Evolutionary conservation across 208 protist genomes (phyloP).

Genomic region (Acanthamoeba rhysodes): DNA sequence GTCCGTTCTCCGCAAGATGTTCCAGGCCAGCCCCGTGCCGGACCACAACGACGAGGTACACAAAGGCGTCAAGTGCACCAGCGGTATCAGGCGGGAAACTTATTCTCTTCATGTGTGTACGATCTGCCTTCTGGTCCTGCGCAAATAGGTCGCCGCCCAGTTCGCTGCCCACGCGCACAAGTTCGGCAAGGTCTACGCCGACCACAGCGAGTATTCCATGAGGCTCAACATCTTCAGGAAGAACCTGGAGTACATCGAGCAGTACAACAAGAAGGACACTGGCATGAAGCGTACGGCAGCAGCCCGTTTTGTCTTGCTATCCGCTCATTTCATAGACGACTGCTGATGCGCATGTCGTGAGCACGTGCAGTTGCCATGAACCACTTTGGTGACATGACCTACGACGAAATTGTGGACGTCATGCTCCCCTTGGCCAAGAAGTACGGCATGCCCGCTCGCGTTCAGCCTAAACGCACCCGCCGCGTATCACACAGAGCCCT

Average conservation of each 20-base stretch:
- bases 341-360: not conserved
- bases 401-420: slow-evolving; percentile 75
- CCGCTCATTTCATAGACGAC: not conserved
- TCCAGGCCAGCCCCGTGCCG: not conserved
- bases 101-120: not conserved
- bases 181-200: slow-evolving; percentile 56
- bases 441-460: not conserved
- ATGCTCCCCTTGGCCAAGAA: slow-evolving; percentile 44
- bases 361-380: slow-evolving; percentile 76
- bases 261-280: slow-evolving; percentile 63
- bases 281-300: slow-evolving; percentile 54
- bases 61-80: not conserved
- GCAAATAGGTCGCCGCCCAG: not conserved
- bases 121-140: too few species aligned
- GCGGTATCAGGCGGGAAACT: not conserved
- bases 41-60: slow-evolving; percentile 9
- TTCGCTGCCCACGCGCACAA: slow-evolving; percentile 46
- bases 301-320: not conserved
- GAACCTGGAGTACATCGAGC: slow-evolving; percentile 35
- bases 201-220: slow-evolving; percentile 13
- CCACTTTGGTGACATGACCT: slow-evolving; percentile 82
- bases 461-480: not conserved
- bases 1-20: slow-evolving; percentile 61
- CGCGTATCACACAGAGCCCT: not conserved
- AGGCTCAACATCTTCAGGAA: slow-evolving; percentile 61